Evolutionary conservation across 2,329 filamentous ascomycete species (phyloP), one percentile per base, ranked within the genome.

Genomic region (Talaromyces sp.): DNA sequence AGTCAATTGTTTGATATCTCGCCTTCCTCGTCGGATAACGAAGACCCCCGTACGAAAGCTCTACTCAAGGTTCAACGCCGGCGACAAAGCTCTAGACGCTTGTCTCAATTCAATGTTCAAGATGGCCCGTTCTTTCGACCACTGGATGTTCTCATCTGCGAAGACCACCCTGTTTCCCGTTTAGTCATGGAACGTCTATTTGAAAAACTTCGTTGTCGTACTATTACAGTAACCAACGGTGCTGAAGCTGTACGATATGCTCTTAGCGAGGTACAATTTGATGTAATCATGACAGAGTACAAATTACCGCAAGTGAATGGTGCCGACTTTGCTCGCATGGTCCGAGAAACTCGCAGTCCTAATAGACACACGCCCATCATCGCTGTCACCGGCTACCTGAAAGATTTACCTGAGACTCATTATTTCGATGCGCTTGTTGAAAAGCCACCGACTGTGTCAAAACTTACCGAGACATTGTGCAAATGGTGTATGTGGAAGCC

Each of bases 141-240:
- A 2, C 76, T 99, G 47, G 94, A 99, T 72, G 89, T 99, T 5
- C 80, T 99, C 47, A 96, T 99, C 47, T 97, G 94, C 69, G 94
- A 99, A 75, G 94, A 99, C 66, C 94, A 99, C 70, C 94, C 94
- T 0, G 93, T 99, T 3, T 96, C 94, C 5, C 85, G 93, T 19
- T 86, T 99, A 78, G 93, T 99, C n/a, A 97, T 99, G 93, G 94
- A 99, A 69, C 94, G 96, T 65, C 78, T 99, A 7, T 82, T 99
- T 47, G 94, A 99, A 72, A 99, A 97, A 75, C 79, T 97, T 32
- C 88, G 91, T 32, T 99, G 94, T 66, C 89, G 94, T 37, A 97
- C 93, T 8, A 94, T 99, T 65, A 91, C 90, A 2, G 93, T 94
- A 4, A 83, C 87, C 3, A 96, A 92, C 63, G 94, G 94, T 1